phyloP scores from a whole-genome alignment of 257 asterid species.

The Penstemon eatonii region DNA sequence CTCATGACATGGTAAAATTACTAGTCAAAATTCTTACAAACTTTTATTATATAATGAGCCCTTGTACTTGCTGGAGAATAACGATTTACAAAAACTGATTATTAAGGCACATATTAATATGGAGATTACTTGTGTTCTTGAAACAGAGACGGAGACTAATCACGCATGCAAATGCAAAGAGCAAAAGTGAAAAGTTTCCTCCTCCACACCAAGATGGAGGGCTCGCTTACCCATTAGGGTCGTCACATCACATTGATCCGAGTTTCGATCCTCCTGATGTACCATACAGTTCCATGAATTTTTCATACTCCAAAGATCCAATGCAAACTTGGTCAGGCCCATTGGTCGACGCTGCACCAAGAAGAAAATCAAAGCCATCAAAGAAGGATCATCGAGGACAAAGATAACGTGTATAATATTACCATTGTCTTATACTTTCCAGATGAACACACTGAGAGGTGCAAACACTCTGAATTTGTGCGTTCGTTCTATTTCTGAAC shows the following conservation, averaged over 20 bases:
- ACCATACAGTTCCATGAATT: slow-evolving; percentile 72
- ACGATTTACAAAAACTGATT: no score
- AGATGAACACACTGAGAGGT: slow-evolving; percentile 33
- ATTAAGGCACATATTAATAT: no score
- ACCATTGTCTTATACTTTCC: slow-evolving; percentile 18
- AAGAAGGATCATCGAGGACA: slow-evolving; percentile 52
- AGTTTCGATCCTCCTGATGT: slow-evolving; percentile 61
- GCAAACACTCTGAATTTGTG: slow-evolving; percentile 29
- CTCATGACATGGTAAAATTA: no score
- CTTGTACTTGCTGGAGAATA: no score
- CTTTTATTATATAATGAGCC: no score
- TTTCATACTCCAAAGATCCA: slow-evolving; percentile 73
- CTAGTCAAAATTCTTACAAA: no score
- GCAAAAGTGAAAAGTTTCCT: slow-evolving; percentile 89
- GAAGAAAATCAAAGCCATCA: slow-evolving; percentile 54
- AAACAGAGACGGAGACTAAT: slow-evolving; percentile 71
- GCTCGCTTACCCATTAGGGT: slow-evolving; percentile 61
- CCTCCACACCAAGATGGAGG: slow-evolving; percentile 92
- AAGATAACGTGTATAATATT: slow-evolving; percentile 37
- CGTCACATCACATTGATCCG: slow-evolving; percentile 59
- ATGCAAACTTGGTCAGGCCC: slow-evolving; percentile 91
- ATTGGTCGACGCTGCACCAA: slow-evolving; percentile 51
- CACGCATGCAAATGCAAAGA: slow-evolving; percentile 79
- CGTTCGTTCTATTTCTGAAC: slow-evolving; percentile 26
- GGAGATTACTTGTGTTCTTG: background rate